Percentiles rank a stretch among this genome's conserved stretches.
phyloP scores from a whole-genome alignment of 2,329 filamentous ascomycete species.

The Trichoderma gracile region DNA sequence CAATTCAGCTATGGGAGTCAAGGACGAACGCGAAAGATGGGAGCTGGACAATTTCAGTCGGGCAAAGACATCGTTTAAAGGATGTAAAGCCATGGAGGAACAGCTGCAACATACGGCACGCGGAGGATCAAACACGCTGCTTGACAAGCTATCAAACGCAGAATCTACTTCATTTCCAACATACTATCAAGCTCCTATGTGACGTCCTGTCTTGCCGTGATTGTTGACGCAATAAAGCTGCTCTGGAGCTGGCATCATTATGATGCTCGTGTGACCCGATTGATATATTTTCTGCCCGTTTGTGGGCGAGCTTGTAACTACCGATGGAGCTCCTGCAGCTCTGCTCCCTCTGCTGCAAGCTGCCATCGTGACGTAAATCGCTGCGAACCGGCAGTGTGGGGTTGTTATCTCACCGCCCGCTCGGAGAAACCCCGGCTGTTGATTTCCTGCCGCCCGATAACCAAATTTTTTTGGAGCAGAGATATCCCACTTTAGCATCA shows the following conservation, averaged over 20 bases:
- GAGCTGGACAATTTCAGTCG: constrained; percentile 37
- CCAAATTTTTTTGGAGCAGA: constrained; percentile 35
- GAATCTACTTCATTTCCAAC: constrained; percentile 30
- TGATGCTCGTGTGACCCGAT: constrained; percentile 13
- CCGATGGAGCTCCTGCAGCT: constrained; percentile 24
- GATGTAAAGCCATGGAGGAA: constrained; percentile 33
- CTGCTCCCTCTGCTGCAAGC: constrained; percentile 10
- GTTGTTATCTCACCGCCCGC: constrained; percentile 28
- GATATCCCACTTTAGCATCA: constrained; percentile 32
- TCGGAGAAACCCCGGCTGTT: constrained; percentile 34
- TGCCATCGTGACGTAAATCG: constrained; percentile 21
- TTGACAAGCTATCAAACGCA: constrained; percentile 34
- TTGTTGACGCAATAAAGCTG: not conserved
- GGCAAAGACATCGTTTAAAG: constrained; percentile 36
- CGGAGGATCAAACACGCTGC: constrained; percentile 31
- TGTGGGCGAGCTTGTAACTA: constrained; percentile 15
- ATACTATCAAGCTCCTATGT: not conserved
- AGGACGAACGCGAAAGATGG: constrained; percentile 38
- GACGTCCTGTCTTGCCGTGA: constrained; percentile 1
- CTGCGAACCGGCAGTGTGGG: not conserved
- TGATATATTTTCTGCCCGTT: constrained; percentile 2
- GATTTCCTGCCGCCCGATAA: constrained; percentile 32
- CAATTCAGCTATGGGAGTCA: constrained; percentile 27
- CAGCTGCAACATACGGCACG: constrained; percentile 35
- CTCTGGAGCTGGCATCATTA: not conserved